Percentiles rank a stretch among this genome's conserved stretches.
These are phyloP conservation scores for Exophiala sideris DNA, from an alignment of 2,329 filamentous ascomycete species.

Conservation along the genomic window DNA sequence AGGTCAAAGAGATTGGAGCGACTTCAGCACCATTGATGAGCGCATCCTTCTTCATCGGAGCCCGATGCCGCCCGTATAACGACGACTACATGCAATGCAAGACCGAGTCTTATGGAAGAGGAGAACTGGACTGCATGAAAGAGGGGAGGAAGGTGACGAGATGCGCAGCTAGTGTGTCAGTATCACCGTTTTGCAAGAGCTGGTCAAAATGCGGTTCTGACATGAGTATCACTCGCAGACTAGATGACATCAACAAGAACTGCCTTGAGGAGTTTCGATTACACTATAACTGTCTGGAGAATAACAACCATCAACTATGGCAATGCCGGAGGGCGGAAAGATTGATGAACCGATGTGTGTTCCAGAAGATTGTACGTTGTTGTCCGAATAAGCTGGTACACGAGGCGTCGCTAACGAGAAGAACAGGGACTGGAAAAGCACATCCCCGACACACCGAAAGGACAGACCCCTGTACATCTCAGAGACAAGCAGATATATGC, in stretches of 20 bases:
- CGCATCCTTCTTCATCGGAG: conserved; percentile 94
- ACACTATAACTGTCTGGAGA: conserved; percentile 94
- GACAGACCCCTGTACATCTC: conserved; percentile 70
- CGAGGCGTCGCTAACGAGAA: background rate
- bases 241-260: conserved; percentile 93
- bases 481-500: conserved; percentile 53
- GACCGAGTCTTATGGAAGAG: conserved; percentile 82
- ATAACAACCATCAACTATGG: conserved; percentile 97
- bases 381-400: no score
- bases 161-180: conserved; percentile 94
- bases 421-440: conserved; percentile 74
- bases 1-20: conserved; percentile 88
- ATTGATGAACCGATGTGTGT: conserved; percentile 92
- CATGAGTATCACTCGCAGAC: conserved; percentile 49
- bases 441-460: conserved; percentile 69
- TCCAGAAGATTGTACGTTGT: conserved; percentile 78
- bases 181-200: conserved; percentile 34
- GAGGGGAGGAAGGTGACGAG: conserved; percentile 94
- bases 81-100: conserved; percentile 99
- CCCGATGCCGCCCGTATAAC: conserved; percentile 90
- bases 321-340: conserved; percentile 87
- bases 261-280: conserved; percentile 86
- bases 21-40: conserved; percentile 89
- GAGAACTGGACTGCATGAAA: conserved; percentile 91
- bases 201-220: conserved; percentile 14